Conservation (phyloP, 2,329 filamentous ascomycete genomes). For the Pyrenochaeta sp. region DNA sequence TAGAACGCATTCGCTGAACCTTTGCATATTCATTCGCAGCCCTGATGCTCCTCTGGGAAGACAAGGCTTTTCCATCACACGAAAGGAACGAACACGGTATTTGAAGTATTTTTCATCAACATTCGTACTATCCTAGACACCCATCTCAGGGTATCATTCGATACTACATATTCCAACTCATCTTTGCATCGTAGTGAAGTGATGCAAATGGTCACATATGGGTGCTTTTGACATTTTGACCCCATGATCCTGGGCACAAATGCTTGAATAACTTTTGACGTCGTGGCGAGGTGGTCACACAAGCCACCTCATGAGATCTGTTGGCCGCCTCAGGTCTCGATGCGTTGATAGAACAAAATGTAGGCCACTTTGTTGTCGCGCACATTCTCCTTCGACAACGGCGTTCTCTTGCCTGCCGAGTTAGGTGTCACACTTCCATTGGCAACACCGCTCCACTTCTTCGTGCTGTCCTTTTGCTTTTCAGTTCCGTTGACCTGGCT, state of each 20-base stretch:
- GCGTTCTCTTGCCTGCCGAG: constrained; percentile 60
- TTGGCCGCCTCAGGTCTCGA: constrained; percentile 52
- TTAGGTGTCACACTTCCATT: constrained; percentile 70
- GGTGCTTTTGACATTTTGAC: constrained; percentile 4
- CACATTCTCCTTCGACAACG: constrained; percentile 63
- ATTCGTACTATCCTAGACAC: constrained; percentile 19
- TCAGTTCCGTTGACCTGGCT: constrained; percentile 79
- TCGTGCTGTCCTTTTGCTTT: constrained; percentile 64
- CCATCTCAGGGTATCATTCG: constrained; percentile 21
- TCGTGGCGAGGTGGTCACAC: constrained; percentile 10
- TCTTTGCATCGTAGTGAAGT: constrained; percentile 4
- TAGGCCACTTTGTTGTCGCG: constrained; percentile 98
- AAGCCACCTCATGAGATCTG: neutral
- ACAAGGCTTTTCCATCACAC: too few relatives aligned
- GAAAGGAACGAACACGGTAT: neutral
- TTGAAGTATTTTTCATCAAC: neutral
- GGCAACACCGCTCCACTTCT: constrained; percentile 70
- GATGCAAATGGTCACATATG: constrained; percentile 4
- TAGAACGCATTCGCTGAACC: too few relatives aligned
- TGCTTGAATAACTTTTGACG: constrained; percentile 19
- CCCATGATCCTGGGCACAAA: constrained; percentile 13
- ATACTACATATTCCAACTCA: constrained; percentile 13
- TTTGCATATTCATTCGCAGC: too few relatives aligned
- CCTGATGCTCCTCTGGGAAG: too few relatives aligned
- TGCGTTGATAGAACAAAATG: constrained; percentile 90